Conservation (phyloP, 75 land plant genomes). For the Azolla pinnata region DNA sequence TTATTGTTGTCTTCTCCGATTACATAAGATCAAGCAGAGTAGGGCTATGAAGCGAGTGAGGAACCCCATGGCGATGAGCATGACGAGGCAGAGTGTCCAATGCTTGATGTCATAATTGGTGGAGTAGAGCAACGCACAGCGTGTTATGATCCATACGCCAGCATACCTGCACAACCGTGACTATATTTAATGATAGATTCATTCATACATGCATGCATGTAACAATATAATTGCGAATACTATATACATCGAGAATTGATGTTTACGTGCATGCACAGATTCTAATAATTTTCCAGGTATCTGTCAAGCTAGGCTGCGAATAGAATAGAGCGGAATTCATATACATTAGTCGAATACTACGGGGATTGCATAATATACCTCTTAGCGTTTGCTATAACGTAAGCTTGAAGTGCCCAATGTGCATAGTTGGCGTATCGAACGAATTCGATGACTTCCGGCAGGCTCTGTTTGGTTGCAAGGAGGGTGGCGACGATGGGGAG, state of each 20-base stretch:
- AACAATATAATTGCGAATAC: background rate
- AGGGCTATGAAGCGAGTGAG: background rate
- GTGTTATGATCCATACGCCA: conserved; percentile 74
- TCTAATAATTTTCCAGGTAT: no score
- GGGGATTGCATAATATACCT: no score
- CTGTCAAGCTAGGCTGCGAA: no score
- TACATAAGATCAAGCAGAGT: background rate
- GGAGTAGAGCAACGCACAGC: conserved; percentile 29
- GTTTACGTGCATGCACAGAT: background rate
- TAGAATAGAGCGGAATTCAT: no score
- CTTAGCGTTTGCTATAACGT: conserved; percentile 73
- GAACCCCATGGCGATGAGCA: background rate
- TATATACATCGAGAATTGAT: background rate
- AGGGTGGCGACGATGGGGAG: conserved; percentile 76
- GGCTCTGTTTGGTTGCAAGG: conserved; percentile 42
- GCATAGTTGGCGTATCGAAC: conserved; percentile 49
- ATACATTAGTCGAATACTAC: no score
- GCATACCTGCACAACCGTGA: conserved; percentile 43
- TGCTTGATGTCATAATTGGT: background rate
- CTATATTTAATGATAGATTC: background rate
- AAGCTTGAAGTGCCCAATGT: conserved; percentile 76
- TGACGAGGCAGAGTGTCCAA: background rate
- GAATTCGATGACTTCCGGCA: conserved; percentile 18
- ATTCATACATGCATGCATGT: background rate
- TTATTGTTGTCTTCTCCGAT: background rate